Conservation (phyloP, 495 filamentous ascomycete genomes). For the Penicillium riverlandense region DNA sequence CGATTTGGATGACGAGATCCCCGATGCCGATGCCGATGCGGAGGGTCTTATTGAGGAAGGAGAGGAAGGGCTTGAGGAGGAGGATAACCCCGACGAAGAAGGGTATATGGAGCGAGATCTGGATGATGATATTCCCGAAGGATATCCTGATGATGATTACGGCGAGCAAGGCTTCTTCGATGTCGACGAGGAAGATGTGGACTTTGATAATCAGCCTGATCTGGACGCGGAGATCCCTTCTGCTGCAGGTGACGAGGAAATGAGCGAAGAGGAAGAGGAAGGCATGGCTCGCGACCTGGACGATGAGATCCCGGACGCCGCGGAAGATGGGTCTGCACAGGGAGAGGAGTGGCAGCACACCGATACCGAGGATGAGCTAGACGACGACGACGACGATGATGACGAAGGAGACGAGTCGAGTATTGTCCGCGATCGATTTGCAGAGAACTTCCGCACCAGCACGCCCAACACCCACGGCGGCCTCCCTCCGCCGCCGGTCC, state of each 20-base stretch:
- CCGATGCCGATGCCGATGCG: constrained; percentile 32
- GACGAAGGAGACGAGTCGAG: constrained; percentile 26
- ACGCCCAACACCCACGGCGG: constrained; percentile 28
- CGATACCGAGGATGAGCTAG: constrained; percentile 70
- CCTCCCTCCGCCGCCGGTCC: constrained; percentile 22
- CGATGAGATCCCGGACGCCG: constrained; percentile 38
- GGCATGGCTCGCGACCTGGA: constrained; percentile 29
- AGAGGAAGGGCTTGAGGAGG: constrained; percentile 34
- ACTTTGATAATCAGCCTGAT: constrained; percentile 36
- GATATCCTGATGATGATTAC: constrained; percentile 39
- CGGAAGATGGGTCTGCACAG: constrained; percentile 20
- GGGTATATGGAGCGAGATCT: constrained; percentile 40
- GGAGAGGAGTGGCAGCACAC: constrained; percentile 60
- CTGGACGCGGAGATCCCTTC: constrained; percentile 38
- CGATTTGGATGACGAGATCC: constrained; percentile 44
- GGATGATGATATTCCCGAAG: constrained; percentile 47
- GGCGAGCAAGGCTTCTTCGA: constrained; percentile 30
- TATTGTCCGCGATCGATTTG: constrained; percentile 18
- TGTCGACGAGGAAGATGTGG: constrained; percentile 19
- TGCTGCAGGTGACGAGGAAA: constrained; percentile 19
- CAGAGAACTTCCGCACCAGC: constrained; percentile 30
- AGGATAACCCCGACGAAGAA: constrained; percentile 30
- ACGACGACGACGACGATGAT: constrained; percentile 37
- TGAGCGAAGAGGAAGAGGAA: constrained; percentile 11
- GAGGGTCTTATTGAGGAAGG: constrained; percentile 35